Evolutionary conservation across 1,284 basidiomycete genomes (phyloP), one percentile per base, ranked within the genome.

Genomic region (Ustilago esculenta): DNA sequence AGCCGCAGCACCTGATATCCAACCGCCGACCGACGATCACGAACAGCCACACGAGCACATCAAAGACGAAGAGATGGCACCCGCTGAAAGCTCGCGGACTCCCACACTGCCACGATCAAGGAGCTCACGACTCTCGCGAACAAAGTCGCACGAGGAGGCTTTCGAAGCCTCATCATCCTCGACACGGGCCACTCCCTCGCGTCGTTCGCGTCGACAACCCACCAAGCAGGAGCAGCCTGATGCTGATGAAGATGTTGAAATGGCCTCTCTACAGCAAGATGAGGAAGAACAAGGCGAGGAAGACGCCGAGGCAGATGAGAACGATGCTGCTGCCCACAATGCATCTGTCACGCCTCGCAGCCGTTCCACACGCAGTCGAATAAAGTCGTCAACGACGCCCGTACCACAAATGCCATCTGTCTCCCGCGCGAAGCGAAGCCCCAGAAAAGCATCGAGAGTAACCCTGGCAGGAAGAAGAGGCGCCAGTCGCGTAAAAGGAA

Each of bases 151-250:
- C 12, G 68, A 71, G 17, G 48, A 61, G 5, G 56, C 52, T 15
- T 50, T 54, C 24, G 61, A 56, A 18, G 41, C 45, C 10, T 34
- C 41, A 15, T 21, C 61, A 9, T 37, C 54, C 2, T 37, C 46
- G 11, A 20, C 36, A 15, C 43, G 61, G 12, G 49, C 61, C 10
- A 56, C 57, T n/a, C 59, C 66, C 25, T 54, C 61, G 15, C 52
- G 68, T n/a, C 57, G 60, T n/a, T 50, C 52, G 5, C 57, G 63
- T 29, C 54, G 69, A 5, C 63, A 72, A 39, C 32, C 51, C 1
- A 44, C 61, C 12, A 57, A 61, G 39, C 57, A 36, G 14, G 59
- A 60, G 25, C 37, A 48, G n/a, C 23, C 44, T 7, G 57, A 40
- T 7, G 46, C 7, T 7, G 33, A 42, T 7, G 34, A 55, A 17